Evolutionary conservation across 1,284 basidiomycete species (phyloP).

Genomic region (Sanghuangporus weigelae): DNA sequence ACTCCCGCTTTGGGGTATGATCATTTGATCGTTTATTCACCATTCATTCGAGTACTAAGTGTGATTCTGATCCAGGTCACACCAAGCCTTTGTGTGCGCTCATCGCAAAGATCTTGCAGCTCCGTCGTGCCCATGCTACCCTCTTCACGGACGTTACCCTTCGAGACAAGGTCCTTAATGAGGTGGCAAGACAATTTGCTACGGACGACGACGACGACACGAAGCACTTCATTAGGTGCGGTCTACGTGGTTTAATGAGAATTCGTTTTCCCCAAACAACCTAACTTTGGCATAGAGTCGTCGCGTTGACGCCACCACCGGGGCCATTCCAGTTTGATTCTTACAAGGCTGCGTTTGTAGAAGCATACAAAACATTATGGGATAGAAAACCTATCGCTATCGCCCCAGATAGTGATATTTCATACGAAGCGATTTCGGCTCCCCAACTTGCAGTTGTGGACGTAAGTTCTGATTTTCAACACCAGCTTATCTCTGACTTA

Average conservation of each 20-base stretch:
- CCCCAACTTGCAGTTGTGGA: constrained; percentile 11
- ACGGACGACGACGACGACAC: background rate
- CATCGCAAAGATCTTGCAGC: background rate
- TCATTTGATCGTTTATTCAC: background rate
- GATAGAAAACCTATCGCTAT: background rate
- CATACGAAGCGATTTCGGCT: background rate
- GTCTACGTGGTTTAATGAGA: background rate
- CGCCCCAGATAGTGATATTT: background rate
- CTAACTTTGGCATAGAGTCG: background rate
- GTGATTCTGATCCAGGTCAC: background rate
- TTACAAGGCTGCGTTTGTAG: background rate
- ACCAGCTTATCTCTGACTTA: background rate
- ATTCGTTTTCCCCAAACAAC: background rate
- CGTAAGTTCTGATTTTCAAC: background rate
- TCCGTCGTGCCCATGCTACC: background rate
- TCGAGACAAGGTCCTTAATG: background rate
- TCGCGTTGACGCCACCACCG: background rate
- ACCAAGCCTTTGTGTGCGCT: constrained; percentile 7
- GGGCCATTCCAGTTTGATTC: background rate
- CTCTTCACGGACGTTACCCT: background rate
- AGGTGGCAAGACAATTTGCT: background rate
- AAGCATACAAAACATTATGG: background rate
- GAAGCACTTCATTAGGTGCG: constrained; percentile 2
- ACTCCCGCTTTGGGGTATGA: constrained; percentile 8
- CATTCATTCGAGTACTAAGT: background rate